A percentile compares a stretch with the other conserved stretches of the same genome.
Evolutionary conservation across 2,329 filamentous ascomycete genomes (phyloP).

Genomic region (Plenodomus lindquistii): DNA sequence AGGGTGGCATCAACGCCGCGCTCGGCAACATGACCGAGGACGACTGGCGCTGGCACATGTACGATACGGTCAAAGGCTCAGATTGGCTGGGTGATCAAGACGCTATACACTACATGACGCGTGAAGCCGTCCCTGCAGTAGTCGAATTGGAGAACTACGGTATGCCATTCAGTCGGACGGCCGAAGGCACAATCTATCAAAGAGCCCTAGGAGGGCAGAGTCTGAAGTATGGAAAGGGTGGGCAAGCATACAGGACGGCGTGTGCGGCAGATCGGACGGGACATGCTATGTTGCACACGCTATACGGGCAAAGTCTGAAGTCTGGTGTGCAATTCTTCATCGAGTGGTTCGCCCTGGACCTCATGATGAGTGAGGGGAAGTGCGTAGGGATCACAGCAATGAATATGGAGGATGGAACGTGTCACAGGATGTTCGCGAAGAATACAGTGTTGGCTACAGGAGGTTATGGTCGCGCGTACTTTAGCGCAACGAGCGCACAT

Average conservation of each 20-base stretch:
- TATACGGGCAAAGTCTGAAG: conserved; percentile 55
- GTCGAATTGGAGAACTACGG: conserved; percentile 61
- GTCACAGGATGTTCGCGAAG: conserved; percentile 53
- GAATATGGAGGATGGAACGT: conserved; percentile 55
- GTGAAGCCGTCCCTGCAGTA: conserved; percentile 58
- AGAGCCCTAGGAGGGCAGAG: conserved; percentile 54
- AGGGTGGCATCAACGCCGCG: conserved; percentile 66
- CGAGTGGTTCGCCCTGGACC: conserved; percentile 55
- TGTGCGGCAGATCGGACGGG: conserved; percentile 54
- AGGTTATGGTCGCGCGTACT: conserved; percentile 56
- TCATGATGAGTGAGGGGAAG: conserved; percentile 54
- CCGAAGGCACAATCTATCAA: conserved; percentile 53
- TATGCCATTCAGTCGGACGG: conserved; percentile 57
- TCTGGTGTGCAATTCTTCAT: conserved; percentile 56
- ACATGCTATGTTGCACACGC: conserved; percentile 56
- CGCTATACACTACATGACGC: conserved; percentile 64
- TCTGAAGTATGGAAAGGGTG: conserved; percentile 53
- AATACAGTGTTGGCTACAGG: conserved; percentile 56
- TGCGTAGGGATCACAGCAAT: conserved; percentile 53
- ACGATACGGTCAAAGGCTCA: conserved; percentile 62
- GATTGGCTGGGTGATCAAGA: conserved; percentile 65
- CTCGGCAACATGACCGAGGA: conserved; percentile 61
- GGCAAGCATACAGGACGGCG: conserved; percentile 54
- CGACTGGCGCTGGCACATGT: conserved; percentile 65
- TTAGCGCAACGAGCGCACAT: conserved; percentile 55